Evolutionary conservation across 192 early-diverging fungal species (phyloP).

Genomic region (Lobosporangium transversale): DNA sequence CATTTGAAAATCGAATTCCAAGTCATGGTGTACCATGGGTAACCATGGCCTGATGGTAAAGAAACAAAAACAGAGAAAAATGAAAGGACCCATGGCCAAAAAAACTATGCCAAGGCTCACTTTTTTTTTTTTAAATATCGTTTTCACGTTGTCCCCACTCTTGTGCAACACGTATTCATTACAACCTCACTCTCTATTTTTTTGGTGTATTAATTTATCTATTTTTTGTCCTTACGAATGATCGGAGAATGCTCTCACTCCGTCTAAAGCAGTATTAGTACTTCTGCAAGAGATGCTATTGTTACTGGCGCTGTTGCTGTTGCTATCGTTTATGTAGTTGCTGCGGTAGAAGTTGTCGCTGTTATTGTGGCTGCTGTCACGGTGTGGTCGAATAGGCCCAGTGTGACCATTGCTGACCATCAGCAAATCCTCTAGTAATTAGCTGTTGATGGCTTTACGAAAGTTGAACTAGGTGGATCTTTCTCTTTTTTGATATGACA

Average conservation of each 20-base stretch:
- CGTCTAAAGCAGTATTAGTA: background rate
- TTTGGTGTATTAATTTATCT: too few relatives aligned
- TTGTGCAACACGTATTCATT: background rate
- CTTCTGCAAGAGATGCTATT: too few relatives aligned
- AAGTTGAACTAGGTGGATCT: background rate
- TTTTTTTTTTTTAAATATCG: conserved; percentile 1
- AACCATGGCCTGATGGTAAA: too few relatives aligned
- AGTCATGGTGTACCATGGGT: too few relatives aligned
- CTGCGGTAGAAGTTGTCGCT: background rate
- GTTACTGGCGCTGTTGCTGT: too few relatives aligned
- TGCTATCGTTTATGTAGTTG: too few relatives aligned
- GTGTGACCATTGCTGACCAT: conserved; percentile 33
- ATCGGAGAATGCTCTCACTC: background rate
- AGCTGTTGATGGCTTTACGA: too few relatives aligned
- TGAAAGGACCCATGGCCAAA: background rate
- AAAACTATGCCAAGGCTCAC: background rate
- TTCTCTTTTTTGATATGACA: background rate
- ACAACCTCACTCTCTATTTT: background rate
- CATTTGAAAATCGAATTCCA: too few relatives aligned
- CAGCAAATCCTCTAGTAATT: conserved; percentile 3
- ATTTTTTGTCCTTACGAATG: background rate
- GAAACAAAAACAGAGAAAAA: too few relatives aligned
- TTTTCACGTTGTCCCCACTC: too few relatives aligned
- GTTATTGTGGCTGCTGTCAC: conserved; percentile 3
- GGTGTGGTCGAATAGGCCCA: background rate